Conservation (phyloP, 208 protist genomes). For the Trichomonas vaginalis region DNA sequence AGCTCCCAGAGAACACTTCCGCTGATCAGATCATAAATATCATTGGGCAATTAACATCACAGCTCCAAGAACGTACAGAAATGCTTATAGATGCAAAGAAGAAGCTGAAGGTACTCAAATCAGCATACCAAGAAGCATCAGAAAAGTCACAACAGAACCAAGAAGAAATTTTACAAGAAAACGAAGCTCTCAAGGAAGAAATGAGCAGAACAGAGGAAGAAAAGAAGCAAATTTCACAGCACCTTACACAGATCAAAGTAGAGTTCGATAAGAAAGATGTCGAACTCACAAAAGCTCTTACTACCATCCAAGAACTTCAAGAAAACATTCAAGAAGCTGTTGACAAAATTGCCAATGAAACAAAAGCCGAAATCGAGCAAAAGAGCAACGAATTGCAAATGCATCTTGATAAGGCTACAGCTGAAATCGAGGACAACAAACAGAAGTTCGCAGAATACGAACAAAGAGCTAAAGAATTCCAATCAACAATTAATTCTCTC, state of each 20-base stretch:
- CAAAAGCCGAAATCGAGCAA: background rate
- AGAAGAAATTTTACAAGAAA: background rate
- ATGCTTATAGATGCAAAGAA: background rate
- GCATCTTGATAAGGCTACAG: background rate
- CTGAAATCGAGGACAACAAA: background rate
- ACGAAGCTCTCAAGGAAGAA: background rate
- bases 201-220: background rate
- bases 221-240: background rate
- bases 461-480: background rate
- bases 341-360: background rate
- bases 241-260: background rate
- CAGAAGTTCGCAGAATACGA: background rate
- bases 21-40: background rate
- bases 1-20: background rate
- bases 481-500: background rate
- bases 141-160: background rate
- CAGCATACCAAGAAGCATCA: background rate
- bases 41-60: background rate
- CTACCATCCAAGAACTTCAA: background rate
- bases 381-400: background rate
- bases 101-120: background rate
- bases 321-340: background rate
- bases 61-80: background rate
- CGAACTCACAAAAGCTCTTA: background rate
- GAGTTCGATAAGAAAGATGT: background rate